Evolutionary conservation across 345 rosid species (phyloP), one percentile per base, ranked within the genome.

Genomic region (Acer negundo): DNA sequence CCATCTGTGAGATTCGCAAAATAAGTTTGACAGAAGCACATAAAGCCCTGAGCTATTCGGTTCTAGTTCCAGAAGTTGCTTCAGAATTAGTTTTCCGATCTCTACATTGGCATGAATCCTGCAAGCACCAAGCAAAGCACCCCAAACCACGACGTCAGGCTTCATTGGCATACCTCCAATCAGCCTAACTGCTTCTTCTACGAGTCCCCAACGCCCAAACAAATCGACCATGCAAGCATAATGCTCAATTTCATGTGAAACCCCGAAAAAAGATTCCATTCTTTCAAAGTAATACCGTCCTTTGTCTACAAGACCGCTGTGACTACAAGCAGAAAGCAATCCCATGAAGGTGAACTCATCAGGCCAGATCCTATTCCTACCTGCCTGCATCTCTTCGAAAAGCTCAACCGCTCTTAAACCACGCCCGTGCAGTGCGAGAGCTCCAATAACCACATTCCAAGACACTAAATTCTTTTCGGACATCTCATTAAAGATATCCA

Each of bases 271-370:
- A 35, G 73, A 35, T 3, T 10, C 79, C 87, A 81, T 83, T 22
- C 64, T 74, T 11, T 67, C 31, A 17, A 84, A 84, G 65, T 79
- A 82, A 35, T 56, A 22, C 17, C 74, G 63, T 26, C 86, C 87
- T 20, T 65, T 65, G 24, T 75, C 82, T 17, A 85, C 62, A 31
- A 82, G 78, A 9, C 90, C 88, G 3, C 84, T 75, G 71, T 82
- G 86, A 72, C 88, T 82, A 67, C 90, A 87, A 69, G 88, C 90
- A 77, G 81, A 72, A 65, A 87, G 78, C 67, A 79, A 61, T 46
- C 86, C 85, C 8, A 72, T 75, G 66, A 87, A 87, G 15, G 86
- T 82, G 59, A 84, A 77, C 42, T 78, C 79, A 46, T 83, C 78
- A 12, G 82, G 86, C 69, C 71, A 67, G 61, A 83, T 46, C 24